These are phyloP conservation scores for Haplosporangium sp. DNA, from an alignment of 371 early-diverging fungal species.

Conservation along the genomic window DNA sequence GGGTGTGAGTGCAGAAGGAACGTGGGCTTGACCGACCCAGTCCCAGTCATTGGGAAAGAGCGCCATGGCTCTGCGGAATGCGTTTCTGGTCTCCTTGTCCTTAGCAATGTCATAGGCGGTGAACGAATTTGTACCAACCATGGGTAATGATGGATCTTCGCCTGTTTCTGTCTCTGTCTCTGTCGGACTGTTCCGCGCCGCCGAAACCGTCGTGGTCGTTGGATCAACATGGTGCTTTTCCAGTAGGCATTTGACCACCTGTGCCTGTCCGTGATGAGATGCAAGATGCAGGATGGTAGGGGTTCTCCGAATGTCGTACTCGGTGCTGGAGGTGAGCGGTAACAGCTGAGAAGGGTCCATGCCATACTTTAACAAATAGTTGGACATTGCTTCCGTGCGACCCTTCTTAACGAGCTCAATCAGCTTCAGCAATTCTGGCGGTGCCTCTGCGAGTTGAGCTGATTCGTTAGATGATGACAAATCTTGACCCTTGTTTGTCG, in stretches of 20 bases:
- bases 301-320: constrained; percentile 56
- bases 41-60: constrained; percentile 73
- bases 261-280: constrained; percentile 63
- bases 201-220: constrained; percentile 62
- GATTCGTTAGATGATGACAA: constrained; percentile 47
- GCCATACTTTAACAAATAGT: constrained; percentile 45
- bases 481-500: constrained; percentile 14
- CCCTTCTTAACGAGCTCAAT: constrained; percentile 65
- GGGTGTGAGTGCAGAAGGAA: constrained; percentile 82
- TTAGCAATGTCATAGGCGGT: constrained; percentile 86
- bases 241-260: constrained; percentile 73
- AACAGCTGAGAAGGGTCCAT: constrained; percentile 52
- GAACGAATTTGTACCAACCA: constrained; percentile 58
- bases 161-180: too few species aligned
- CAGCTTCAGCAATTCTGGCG: constrained; percentile 52
- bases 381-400: constrained; percentile 63
- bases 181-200: too few species aligned
- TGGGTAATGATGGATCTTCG: too few species aligned
- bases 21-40: constrained; percentile 71
- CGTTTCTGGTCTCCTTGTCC: constrained; percentile 81
- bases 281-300: constrained; percentile 82
- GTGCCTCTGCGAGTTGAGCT: constrained; percentile 20
- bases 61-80: constrained; percentile 80
- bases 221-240: constrained; percentile 82
- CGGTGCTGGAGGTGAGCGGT: constrained; percentile 60